Percentiles rank a stretch among this genome's conserved stretches.
Conservation (phyloP, 164 flowering plant genomes). For the Vitis amurensis region DNA sequence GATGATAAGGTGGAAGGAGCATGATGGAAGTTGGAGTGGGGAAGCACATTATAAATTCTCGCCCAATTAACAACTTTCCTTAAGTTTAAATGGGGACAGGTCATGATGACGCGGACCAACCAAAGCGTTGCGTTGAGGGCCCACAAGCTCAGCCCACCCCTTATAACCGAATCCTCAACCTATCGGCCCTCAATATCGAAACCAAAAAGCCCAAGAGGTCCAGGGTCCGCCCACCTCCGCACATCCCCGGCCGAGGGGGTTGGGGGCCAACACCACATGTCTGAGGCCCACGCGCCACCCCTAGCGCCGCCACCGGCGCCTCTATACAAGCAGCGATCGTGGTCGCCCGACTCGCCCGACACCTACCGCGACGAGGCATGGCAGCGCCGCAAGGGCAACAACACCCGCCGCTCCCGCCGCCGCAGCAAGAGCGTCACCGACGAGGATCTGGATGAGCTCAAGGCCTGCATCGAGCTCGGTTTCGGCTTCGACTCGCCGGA, state of each 20-base stretch:
- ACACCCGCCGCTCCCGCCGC: constrained; percentile 11
- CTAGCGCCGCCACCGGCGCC: constrained; percentile 12
- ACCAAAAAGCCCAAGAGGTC: background rate
- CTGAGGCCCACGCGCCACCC: constrained; percentile 7
- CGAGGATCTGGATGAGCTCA: constrained; percentile 54
- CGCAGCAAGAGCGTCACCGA: constrained; percentile 52
- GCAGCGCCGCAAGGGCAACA: constrained; percentile 31
- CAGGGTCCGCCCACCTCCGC: constrained; percentile 31
- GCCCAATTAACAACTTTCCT: no score
- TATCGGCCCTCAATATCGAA: background rate
- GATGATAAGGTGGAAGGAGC: no score
- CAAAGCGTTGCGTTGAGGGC: constrained; percentile 3
- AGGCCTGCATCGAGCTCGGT: constrained; percentile 48
- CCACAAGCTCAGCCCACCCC: background rate
- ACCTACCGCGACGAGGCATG: constrained; percentile 43
- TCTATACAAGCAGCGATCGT: constrained; percentile 43
- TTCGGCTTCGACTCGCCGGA: constrained; percentile 57
- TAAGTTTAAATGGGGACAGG: constrained; percentile 15
- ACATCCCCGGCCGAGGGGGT: constrained; percentile 12
- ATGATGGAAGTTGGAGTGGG: background rate
- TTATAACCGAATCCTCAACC: background rate
- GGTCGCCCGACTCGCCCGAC: constrained; percentile 65
- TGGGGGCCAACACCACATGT: constrained; percentile 11
- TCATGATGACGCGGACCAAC: constrained; percentile 39
- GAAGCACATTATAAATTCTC: no score